phyloP scores from a whole-genome alignment of 2,329 filamentous ascomycete genomes.

The Sordariomycetes sp. region DNA sequence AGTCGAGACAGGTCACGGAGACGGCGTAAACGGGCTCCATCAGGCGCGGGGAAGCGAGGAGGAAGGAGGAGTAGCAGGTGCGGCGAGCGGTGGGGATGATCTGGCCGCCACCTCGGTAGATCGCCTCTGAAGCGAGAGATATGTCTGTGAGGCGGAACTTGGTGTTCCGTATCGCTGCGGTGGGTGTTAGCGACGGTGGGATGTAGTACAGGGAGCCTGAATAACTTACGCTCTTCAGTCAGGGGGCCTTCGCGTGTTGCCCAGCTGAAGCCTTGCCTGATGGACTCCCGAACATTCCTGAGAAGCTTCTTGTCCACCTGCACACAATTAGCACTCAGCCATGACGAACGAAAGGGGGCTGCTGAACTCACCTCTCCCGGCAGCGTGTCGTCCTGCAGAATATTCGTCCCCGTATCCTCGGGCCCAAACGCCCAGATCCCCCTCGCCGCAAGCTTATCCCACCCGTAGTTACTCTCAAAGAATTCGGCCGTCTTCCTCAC shows the following conservation, averaged over 20 bases:
- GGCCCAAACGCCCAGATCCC: slow-evolving; percentile 99
- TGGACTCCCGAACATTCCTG: slow-evolving; percentile 76
- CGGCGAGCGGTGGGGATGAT: slow-evolving; percentile 91
- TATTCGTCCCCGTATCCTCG: slow-evolving; percentile 88
- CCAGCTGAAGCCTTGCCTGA: slow-evolving; percentile 95
- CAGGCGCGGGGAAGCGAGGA: slow-evolving; percentile 89
- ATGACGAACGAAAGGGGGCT: not conserved
- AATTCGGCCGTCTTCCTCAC: slow-evolving; percentile 89
- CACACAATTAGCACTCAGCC: slow-evolving; percentile 6
- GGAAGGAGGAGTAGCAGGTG: slow-evolving; percentile 88
- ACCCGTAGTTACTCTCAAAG: slow-evolving; percentile 94
- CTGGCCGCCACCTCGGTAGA: slow-evolving; percentile 89
- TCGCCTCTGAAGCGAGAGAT: slow-evolving; percentile 73
- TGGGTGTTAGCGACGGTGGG: slow-evolving; percentile 7
- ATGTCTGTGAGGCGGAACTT: slow-evolving; percentile 96
- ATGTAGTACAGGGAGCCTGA: not conserved
- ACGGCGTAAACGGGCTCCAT: slow-evolving; percentile 96
- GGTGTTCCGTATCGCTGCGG: slow-evolving; percentile 79
- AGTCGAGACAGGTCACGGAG: slow-evolving; percentile 83
- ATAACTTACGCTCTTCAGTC: slow-evolving; percentile 82
- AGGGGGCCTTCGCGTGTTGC: slow-evolving; percentile 88
- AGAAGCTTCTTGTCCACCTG: slow-evolving; percentile 86
- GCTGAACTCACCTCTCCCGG: slow-evolving; percentile 57
- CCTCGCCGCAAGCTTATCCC: slow-evolving; percentile 85
- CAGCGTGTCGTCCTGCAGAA: slow-evolving; percentile 91